phyloP scores from a whole-genome alignment of 2,329 filamentous ascomycete genomes.

The Sordariomycetes sp. region DNA sequence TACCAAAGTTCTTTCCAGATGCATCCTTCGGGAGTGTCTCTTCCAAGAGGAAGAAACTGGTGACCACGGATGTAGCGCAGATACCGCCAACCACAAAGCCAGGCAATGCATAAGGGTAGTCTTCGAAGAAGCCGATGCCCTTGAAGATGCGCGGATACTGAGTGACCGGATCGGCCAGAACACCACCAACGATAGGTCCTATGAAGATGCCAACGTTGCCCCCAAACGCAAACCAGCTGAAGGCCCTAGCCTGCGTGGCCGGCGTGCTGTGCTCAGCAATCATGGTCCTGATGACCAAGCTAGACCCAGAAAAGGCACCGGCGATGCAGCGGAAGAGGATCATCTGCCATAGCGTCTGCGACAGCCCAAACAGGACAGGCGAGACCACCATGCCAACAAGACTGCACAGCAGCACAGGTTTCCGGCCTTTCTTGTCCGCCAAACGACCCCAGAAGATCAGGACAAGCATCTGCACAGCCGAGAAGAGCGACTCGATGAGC shows the following conservation, averaged over 20 bases:
- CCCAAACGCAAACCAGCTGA: slow-evolving; percentile 68
- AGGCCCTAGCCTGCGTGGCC: slow-evolving; percentile 62
- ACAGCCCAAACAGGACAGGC: slow-evolving; percentile 59
- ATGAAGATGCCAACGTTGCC: slow-evolving; percentile 67
- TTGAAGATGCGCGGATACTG: slow-evolving; percentile 51
- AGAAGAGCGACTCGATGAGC: slow-evolving; percentile 67
- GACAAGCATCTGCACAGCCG: slow-evolving; percentile 64
- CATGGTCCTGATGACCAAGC: slow-evolving; percentile 71
- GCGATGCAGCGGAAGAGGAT: slow-evolving; percentile 61
- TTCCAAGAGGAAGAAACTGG: slow-evolving; percentile 47
- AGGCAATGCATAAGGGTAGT: slow-evolving; percentile 45
- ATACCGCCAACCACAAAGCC: slow-evolving; percentile 48
- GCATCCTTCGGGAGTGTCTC: slow-evolving; percentile 42
- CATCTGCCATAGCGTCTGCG: slow-evolving; percentile 63
- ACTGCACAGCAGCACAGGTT: slow-evolving; percentile 61
- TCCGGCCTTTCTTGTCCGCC: slow-evolving; percentile 58
- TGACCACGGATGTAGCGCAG: slow-evolving; percentile 40
- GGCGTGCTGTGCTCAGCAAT: slow-evolving; percentile 62
- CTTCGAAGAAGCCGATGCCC: slow-evolving; percentile 30
- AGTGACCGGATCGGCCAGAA: slow-evolving; percentile 55
- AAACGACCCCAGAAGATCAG: slow-evolving; percentile 65
- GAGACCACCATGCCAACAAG: slow-evolving; percentile 53
- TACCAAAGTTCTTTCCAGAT: neutral
- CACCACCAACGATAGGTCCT: slow-evolving; percentile 62
- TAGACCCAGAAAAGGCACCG: slow-evolving; percentile 64